phyloP scores from a whole-genome alignment of 2,329 filamentous ascomycete species.

The Fusarium sp. region DNA sequence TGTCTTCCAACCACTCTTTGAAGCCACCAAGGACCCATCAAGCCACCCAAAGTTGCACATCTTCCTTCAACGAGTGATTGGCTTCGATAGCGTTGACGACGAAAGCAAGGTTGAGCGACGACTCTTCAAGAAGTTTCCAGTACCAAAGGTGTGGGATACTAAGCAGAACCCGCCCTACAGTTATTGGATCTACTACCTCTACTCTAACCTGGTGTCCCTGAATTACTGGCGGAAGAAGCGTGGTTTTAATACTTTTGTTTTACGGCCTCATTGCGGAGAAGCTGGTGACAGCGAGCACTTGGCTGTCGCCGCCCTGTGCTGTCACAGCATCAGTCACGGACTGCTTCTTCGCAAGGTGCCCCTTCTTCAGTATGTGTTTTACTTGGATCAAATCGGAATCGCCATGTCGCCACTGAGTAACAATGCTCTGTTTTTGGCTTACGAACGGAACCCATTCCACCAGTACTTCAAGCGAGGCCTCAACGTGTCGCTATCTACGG shows the following conservation, averaged over 20 bases:
- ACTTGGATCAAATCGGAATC: slow-evolving; percentile 96
- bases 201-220: slow-evolving; percentile 90
- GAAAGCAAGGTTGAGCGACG: slow-evolving; percentile 96
- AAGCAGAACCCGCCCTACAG: slow-evolving; percentile 98
- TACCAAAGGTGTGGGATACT: slow-evolving; percentile 87
- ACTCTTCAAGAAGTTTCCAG: slow-evolving; percentile 94
- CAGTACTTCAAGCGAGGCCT: slow-evolving; percentile 94
- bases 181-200: slow-evolving; percentile 99
- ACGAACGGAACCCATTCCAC: slow-evolving; percentile 95
- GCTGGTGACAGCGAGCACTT: slow-evolving; percentile 97
- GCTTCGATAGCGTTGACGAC: slow-evolving; percentile 97
- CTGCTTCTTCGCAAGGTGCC: slow-evolving; percentile 93
- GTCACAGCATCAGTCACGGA: slow-evolving; percentile 96
- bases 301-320: slow-evolving; percentile 89
- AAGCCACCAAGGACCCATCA: slow-evolving; percentile 87
- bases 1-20: slow-evolving; percentile 92
- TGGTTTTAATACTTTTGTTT: slow-evolving; percentile 93
- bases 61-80: slow-evolving; percentile 94
- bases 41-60: slow-evolving; percentile 93
- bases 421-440: slow-evolving; percentile 94
- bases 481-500: slow-evolving; percentile 95
- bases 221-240: slow-evolving; percentile 91
- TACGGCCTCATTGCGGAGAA: slow-evolving; percentile 95
- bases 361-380: slow-evolving; percentile 95
- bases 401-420: slow-evolving; percentile 99